Base-by-base conservation (phyloP, 2,329 filamentous ascomycete genomes). In the Xylariaceae sp. region DNA sequence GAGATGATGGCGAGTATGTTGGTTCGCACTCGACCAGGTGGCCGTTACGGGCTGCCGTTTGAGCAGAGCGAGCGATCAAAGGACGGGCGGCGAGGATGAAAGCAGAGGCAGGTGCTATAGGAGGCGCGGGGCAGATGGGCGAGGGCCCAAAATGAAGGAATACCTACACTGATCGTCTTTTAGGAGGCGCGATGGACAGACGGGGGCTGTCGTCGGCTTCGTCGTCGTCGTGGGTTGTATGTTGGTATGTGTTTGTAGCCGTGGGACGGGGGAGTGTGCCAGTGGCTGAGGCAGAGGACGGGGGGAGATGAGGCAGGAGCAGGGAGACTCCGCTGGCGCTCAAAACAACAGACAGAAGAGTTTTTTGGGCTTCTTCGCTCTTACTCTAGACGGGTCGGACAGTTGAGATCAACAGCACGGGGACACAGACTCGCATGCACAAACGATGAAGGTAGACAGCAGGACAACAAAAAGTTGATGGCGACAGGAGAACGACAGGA, bases 31-130 rank as follows among this genome's bases (percentile, higher is more conserved):
- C 58, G 56, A 57, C 58, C 43, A 54, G 51, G 47, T 56, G 48
- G 56, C 53, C 51, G 49, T 48, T 48, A 58, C 60, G 7, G 58
- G 56, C 39, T 60, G 54, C 62, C 55, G 48, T 57, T 48, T 55
- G 53, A 53, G 56, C 48, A 44, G 53, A 50, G 38, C 45, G 44
- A 16, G 16, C 18, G 31, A 31, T 22, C 22, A 42, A 50, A 42
- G 40, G 36, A 22, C 18, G 19, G 31, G 34, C 14, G 17, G 33
- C n/a, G 42, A 46, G 40, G 47, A 48, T 31, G 53, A 46, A 49
- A 46, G 49, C 40, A 44, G 44, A 44, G 42, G 17, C 38, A n/a
- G 41, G 31, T 41, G 31, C 40, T 6, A 43, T 45, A 52, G 16
- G 19, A 50, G 14, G 38, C 48, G 28, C 33, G 19, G 53, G 50